Percentiles rank a stretch among this genome's conserved stretches.
phyloP scores from a whole-genome alignment of 2,329 filamentous ascomycete genomes.

The Septoria linicola region DNA sequence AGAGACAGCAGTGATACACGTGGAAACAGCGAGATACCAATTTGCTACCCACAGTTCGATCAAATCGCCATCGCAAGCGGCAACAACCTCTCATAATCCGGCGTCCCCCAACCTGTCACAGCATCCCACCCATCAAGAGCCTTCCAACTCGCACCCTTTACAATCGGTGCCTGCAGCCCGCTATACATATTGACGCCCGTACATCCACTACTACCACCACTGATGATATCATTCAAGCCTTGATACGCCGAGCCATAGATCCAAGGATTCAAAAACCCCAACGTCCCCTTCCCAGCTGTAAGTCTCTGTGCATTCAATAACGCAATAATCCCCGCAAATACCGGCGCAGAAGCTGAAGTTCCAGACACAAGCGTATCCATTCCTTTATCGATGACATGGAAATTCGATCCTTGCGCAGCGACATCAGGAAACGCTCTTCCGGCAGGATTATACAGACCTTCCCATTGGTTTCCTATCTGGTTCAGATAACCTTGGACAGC shows the following conservation, averaged over 20 bases:
- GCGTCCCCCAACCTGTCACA: constrained; percentile 37
- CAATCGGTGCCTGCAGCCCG: constrained; percentile 19
- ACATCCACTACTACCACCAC: constrained; percentile 42
- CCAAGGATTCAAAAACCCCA: constrained; percentile 63
- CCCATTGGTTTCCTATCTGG: constrained; percentile 38
- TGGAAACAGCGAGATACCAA: no score
- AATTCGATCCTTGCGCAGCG: constrained; percentile 54
- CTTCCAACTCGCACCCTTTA: constrained; percentile 22
- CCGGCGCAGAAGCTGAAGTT: constrained; percentile 57
- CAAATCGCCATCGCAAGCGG: constrained; percentile 16
- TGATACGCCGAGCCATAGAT: constrained; percentile 50
- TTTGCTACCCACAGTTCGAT: neutral
- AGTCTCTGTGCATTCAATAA: constrained; percentile 29
- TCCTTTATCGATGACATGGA: constrained; percentile 46
- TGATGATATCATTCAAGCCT: constrained; percentile 51
- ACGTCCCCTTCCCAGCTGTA: constrained; percentile 46
- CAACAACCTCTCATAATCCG: constrained; percentile 29
- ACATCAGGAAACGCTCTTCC: constrained; percentile 49
- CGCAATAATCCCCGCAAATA: constrained; percentile 48
- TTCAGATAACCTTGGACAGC: constrained; percentile 45
- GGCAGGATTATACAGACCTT: constrained; percentile 44
- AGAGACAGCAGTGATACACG: no score
- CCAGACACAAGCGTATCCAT: constrained; percentile 50
- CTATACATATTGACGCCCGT: constrained; percentile 34
- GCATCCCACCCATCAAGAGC: constrained; percentile 37